These are phyloP conservation scores for Malassezia furfur DNA, from an alignment of 1,284 basidiomycete genomes.

Conservation along the genomic window DNA sequence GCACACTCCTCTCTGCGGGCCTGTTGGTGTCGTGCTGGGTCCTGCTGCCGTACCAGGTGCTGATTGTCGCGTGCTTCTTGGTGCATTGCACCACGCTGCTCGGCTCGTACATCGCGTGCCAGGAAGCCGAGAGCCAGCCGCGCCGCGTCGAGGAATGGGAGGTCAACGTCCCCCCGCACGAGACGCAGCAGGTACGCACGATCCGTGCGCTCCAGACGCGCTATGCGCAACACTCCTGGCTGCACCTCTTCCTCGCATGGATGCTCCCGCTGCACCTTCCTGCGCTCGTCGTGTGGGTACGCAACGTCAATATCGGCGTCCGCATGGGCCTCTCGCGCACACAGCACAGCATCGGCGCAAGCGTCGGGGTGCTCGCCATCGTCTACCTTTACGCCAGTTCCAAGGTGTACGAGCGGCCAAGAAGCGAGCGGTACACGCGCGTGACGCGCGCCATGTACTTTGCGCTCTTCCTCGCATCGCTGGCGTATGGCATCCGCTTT, in stretches of 20 bases:
- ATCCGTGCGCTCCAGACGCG: constrained; percentile 1
- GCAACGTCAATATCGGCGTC: constrained; percentile 54
- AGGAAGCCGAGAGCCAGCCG: background rate
- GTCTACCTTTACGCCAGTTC: constrained; percentile 24
- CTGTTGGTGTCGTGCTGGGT: constrained; percentile 63
- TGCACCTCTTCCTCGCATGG: constrained; percentile 60
- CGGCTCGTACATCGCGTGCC: constrained; percentile 16
- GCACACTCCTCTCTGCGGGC: background rate
- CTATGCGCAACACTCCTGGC: constrained; percentile 20
- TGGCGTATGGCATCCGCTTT: constrained; percentile 29
- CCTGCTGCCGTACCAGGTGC: constrained; percentile 79
- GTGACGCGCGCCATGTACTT: constrained; percentile 13
- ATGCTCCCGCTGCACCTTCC: constrained; percentile 70
- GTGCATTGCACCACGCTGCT: constrained; percentile 56
- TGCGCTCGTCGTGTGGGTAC: constrained; percentile 76
- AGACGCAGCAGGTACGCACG: constrained; percentile 3
- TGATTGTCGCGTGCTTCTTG: constrained; percentile 69
- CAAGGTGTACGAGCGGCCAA: background rate
- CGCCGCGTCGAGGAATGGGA: background rate
- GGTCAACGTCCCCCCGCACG: constrained; percentile 21
- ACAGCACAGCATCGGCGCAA: constrained; percentile 64
- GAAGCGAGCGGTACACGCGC: background rate
- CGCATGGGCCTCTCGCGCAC: constrained; percentile 19
- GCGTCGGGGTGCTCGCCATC: constrained; percentile 60
- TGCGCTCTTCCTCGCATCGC: constrained; percentile 17